phyloP scores from a whole-genome alignment of 148 eudicot species.

The Camellia granthamiana region DNA sequence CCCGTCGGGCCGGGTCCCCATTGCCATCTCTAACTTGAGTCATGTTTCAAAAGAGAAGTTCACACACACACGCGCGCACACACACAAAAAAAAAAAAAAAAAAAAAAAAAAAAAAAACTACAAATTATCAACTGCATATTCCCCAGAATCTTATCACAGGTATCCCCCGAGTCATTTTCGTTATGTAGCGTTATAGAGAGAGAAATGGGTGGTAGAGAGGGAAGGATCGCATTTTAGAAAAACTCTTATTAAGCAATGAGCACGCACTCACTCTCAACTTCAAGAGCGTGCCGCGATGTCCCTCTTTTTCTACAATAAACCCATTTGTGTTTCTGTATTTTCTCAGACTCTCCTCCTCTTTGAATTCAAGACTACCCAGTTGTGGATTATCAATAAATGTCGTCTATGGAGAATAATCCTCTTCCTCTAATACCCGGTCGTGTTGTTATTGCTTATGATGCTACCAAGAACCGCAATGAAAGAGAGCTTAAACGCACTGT shows the following conservation, averaged over 20 bases:
- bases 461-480: slow-evolving; percentile 22
- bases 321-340: not conserved
- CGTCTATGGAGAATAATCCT: slow-evolving; percentile 10
- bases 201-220: no score
- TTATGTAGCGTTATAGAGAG: no score
- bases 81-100: no score
- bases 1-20: no score
- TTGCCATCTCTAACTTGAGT: no score
- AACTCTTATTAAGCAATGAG: not conserved
- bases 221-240: not conserved
- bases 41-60: no score
- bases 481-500: slow-evolving; percentile 25
- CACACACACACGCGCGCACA: no score
- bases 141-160: no score
- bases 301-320: not conserved
- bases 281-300: not conserved
- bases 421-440: slow-evolving; percentile 28
- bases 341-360: not conserved
- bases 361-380: not conserved
- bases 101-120: no score
- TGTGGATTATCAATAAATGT: slow-evolving; percentile 4
- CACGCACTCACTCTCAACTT: not conserved
- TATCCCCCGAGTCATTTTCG: no score
- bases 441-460: slow-evolving; percentile 37
- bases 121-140: no score